phyloP scores from a whole-genome alignment of 108 stramenopile species.

The Licmophora abbreviata region DNA sequence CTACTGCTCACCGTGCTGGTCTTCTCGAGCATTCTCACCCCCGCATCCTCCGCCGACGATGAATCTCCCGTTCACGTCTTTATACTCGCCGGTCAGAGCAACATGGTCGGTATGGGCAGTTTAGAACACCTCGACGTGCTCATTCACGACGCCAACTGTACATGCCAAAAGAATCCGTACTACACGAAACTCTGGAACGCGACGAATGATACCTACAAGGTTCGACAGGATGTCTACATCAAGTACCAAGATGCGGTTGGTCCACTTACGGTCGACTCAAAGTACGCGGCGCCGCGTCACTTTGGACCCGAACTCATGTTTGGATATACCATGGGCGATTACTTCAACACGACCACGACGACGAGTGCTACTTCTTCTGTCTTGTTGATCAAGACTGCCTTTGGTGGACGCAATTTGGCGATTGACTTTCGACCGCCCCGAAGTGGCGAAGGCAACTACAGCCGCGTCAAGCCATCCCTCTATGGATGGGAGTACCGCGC shows the following conservation, averaged over 20 bases:
- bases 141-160: slow-evolving; percentile 4
- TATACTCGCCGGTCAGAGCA: slow-evolving; percentile 37
- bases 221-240: slow-evolving; percentile 3
- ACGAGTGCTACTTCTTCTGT: background rate
- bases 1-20: too few species aligned
- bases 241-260: too few species aligned
- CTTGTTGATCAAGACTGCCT: slow-evolving; percentile 13
- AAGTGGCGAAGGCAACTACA: background rate
- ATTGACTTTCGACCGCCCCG: slow-evolving; percentile 34
- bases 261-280: slow-evolving; percentile 12
- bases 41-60: too few species aligned
- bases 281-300: background rate
- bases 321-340: slow-evolving; percentile 20
- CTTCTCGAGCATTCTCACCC: too few species aligned
- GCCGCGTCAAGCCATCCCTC: background rate
- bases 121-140: slow-evolving; percentile 1
- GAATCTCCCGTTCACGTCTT: slow-evolving; percentile 30
- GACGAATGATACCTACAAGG: background rate
- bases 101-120: slow-evolving; percentile 31
- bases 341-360: too few species aligned
- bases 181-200: background rate
- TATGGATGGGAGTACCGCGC: slow-evolving; percentile 10
- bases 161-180: background rate
- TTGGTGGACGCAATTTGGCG: slow-evolving; percentile 27
- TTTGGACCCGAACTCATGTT: slow-evolving; percentile 33